phyloP scores from a whole-genome alignment of 2,329 filamentous ascomycete species.

The Pezicula carpinea region DNA sequence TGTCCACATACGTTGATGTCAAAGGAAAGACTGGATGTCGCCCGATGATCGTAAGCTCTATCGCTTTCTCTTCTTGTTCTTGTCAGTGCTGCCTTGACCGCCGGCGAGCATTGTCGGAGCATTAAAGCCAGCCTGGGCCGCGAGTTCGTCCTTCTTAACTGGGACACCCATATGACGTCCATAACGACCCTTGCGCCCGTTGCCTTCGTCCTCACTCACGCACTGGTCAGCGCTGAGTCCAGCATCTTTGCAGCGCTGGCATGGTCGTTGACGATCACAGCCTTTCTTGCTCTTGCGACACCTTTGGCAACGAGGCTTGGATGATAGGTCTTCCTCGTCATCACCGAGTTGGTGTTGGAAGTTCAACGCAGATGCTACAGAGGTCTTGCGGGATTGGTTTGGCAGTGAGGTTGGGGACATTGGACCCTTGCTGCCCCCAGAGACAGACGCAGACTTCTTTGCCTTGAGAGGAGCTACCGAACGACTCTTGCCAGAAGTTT shows the following conservation, averaged over 20 bases:
- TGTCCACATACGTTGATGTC: not conserved
- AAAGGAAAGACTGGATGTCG: not conserved
- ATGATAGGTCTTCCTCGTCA: conserved; percentile 87
- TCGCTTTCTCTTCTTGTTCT: conserved; percentile 68
- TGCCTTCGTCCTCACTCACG: conserved; percentile 95
- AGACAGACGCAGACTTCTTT: conserved; percentile 42
- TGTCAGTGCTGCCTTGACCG: conserved; percentile 39
- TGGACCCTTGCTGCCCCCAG: conserved; percentile 23
- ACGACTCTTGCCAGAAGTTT: conserved; percentile 26
- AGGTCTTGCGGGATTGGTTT: conserved; percentile 68
- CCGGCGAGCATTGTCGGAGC: conserved; percentile 27
- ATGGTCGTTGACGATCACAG: conserved; percentile 93
- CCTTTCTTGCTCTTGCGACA: conserved; percentile 99
- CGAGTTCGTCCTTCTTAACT: conserved; percentile 52
- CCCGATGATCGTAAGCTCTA: conserved; percentile 25
- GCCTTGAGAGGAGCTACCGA: conserved; percentile 33
- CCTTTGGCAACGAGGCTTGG: conserved; percentile 93
- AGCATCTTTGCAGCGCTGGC: conserved; percentile 91
- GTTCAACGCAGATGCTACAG: conserved; percentile 61
- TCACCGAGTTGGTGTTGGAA: conserved; percentile 56
- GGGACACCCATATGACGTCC: conserved; percentile 67
- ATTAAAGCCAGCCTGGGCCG: conserved; percentile 25
- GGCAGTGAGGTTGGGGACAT: conserved; percentile 6
- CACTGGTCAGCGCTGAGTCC: conserved; percentile 91
- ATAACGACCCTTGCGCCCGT: conserved; percentile 93